Conservation (phyloP, 2,329 filamentous ascomycete genomes). For the Ophiostoma angusticollis region DNA sequence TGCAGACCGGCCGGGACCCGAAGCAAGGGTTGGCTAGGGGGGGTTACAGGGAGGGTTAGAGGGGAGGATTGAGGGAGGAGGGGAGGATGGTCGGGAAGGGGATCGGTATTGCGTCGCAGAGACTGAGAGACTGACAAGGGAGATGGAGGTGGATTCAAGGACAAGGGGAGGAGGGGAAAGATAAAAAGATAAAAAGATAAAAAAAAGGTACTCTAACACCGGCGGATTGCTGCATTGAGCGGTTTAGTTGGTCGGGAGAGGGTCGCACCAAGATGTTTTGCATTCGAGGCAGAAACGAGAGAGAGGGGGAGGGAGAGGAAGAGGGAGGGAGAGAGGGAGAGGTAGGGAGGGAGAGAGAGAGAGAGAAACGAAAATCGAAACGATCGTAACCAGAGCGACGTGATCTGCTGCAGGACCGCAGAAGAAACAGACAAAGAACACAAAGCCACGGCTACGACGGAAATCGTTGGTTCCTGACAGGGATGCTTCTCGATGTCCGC, state of each 20-base stretch:
- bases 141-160: neutral
- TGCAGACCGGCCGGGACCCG: no score
- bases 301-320: neutral
- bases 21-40: no score
- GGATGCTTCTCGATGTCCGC: neutral
- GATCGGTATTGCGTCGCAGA: neutral
- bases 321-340: no score
- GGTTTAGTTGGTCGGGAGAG: no score
- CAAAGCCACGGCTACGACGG: constrained; percentile 2
- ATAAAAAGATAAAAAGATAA: neutral
- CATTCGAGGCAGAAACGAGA: no score
- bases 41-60: no score
- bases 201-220: no score
- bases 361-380: neutral
- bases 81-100: no score
- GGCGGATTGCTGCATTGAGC: no score
- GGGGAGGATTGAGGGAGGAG: neutral
- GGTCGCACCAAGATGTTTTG: neutral
- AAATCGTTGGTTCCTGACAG: constrained; percentile 4
- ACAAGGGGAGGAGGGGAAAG: neutral
- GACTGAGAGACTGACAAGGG: neutral
- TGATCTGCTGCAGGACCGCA: no score
- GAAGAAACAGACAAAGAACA: neutral
- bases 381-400: neutral
- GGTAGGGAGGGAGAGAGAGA: neutral